Base-by-base conservation (phyloP, 2,329 filamentous ascomycete genomes). In the Furcasterigmium sp. region DNA sequence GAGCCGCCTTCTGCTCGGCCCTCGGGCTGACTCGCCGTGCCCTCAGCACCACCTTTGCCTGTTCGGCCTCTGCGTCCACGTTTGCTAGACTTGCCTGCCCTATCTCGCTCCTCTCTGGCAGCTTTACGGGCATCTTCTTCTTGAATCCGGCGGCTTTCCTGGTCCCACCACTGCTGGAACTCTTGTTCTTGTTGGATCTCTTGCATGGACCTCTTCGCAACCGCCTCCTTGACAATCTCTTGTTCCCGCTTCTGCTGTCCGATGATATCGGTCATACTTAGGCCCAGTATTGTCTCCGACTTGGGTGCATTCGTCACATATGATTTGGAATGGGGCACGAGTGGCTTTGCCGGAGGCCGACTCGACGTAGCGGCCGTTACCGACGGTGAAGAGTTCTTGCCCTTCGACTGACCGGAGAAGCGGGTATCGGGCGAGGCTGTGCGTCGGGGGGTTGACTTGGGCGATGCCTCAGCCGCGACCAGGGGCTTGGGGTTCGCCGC, bases 171-270 rank as follows among this genome's bases (percentile, higher is more conserved):
- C 60, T 94, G 84, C 59, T 96, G 88, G 60, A 98, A 98, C 41
- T 89, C 89, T 59, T 98, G 93, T 64, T 98, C 93, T 51, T 93
- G 82, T 61, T 98, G 93, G 46, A 98, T 98, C 50, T 97, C 93
- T 57, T 94, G 84, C 23, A 98, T 68, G 50, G 87, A 93, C 44
- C 91, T 79, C 65, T 95, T 96, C 3, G 90, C 87, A 10, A 83
- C 83, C 1, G 90, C 88, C 59, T 95, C 91, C 42, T 81, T 84
- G 47, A 94, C 82, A 15, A 80, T 78, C 45, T 89, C 81, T 57
- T 94, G 93, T 59, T 96, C 91, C 8, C 80, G 80, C 60, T 85
- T 81, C 64, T 98, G 90, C 56, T 95, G 82, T 8, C 83, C 82
- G 13, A 97, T 85, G 45, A 98, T 98, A 52, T 95, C 89, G 14